Evolutionary conservation across 108 stramenopile species (phyloP), one percentile per base, ranked within the genome.

Genomic region (Mayamaea pseudoterrestris): DNA sequence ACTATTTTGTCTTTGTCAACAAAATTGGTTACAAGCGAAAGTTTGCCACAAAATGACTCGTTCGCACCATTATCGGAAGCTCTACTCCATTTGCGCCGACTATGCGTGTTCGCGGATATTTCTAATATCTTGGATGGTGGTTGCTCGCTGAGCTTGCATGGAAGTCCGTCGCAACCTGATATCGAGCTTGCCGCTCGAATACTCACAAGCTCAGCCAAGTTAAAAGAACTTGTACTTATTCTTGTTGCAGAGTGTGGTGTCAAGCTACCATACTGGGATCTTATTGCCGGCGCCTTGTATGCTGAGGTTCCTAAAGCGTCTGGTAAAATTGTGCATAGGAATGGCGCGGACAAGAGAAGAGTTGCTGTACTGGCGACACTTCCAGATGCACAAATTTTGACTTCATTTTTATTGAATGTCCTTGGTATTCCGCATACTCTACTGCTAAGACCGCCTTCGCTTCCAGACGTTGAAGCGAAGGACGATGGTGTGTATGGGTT

Each of bases 331-430:
- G n/a, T n/a, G n/a, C n/a, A n/a, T n/a, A n/a, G n/a, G n/a, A n/a
- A n/a, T n/a, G n/a, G n/a, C n/a, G n/a, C n/a, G n/a, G n/a, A n/a
- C n/a, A n/a, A n/a, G n/a, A 61, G 61, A 23, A 80, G 75, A 50
- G 58, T 88, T 5, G 65, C 74, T 9, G 75, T 93, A 41, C 53
- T 93, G 35, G 81, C 86, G n/a, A 60, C 66, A 24, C 44, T 80
- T 1, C 73, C 77, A 0, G 67, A 66, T 41, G 63, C 73, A 7
- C 71, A 65, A 50, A 57, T 60, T 23, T 45, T 81, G 23, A 50
- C 69, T 27, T 75, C 81, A 8, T 40, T 53, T 50, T 63, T 93
- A 24, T 56, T 93, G n/a, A 61, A 51, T 44, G 55, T 69, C 35
- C n/a, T 85, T 41, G 83, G 86, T 29, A 44, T 88, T 27, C 49